Conservation (phyloP, 352 stramenopile genomes). For the Blastocystis sp. region DNA sequence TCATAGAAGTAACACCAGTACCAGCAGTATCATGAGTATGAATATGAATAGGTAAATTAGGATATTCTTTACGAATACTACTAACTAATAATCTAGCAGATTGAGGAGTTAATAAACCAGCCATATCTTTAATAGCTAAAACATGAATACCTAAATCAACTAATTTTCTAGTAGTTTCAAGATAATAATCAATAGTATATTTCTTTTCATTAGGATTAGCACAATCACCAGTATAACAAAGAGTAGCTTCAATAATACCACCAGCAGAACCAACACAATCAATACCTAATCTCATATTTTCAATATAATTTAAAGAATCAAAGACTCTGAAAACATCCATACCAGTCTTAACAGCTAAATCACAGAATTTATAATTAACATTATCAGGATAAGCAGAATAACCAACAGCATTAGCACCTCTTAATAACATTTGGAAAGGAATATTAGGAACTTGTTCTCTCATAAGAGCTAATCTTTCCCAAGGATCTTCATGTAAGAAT, state of each 20-base stretch:
- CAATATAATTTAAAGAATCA: conserved; percentile 93
- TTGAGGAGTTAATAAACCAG: conserved; percentile 79
- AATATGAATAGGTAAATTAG: conserved; percentile 85
- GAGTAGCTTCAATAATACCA: conserved; percentile 77
- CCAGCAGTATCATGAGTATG: conserved; percentile 91
- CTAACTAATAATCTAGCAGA: conserved; percentile 69
- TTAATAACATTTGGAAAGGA: conserved; percentile 84
- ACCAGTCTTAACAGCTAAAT: conserved; percentile 69
- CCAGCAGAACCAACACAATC: conserved; percentile 75
- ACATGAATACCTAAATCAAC: conserved; percentile 75
- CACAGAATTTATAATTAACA: conserved; percentile 83
- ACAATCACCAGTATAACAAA: conserved; percentile 89
- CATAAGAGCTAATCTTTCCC: conserved; percentile 69
- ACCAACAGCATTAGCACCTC: conserved; percentile 77
- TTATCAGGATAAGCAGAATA: conserved; percentile 90
- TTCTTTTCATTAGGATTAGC: conserved; percentile 55
- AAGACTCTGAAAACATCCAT: conserved; percentile 96
- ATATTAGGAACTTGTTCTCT: conserved; percentile 77
- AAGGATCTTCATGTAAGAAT: conserved; percentile 84
- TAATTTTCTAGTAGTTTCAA: conserved; percentile 56
- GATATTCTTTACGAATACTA: conserved; percentile 75
- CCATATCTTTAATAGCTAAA: conserved; percentile 96
- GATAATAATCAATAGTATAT: conserved; percentile 51
- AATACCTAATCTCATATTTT: conserved; percentile 79
- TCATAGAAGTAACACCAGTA: conserved; percentile 83